Conservation (phyloP, 345 rosid species). For the Eucalyptus melliodora region DNA sequence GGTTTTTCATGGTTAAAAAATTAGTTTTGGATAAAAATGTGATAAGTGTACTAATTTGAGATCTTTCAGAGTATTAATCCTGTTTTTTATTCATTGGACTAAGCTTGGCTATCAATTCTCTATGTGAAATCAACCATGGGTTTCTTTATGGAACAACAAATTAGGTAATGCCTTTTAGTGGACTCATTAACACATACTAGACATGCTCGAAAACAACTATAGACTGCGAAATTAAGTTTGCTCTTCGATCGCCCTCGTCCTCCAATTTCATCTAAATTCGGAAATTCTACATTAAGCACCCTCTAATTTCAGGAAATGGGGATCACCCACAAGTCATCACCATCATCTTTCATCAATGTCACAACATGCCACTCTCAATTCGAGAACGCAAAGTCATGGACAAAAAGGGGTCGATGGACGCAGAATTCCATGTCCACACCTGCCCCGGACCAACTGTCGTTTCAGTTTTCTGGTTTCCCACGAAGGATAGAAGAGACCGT, state of each 20-base stretch:
- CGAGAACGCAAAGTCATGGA: not conserved
- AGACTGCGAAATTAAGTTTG: not conserved
- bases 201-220: not conserved
- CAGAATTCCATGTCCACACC: not conserved
- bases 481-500: not conserved
- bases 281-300: not conserved
- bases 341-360: not conserved
- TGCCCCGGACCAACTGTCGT: not conserved
- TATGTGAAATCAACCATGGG: not conserved
- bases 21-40: too few relatives aligned
- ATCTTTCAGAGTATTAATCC: accelerated
- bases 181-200: not conserved
- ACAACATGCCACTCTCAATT: not conserved
- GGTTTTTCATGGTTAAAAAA: too few relatives aligned
- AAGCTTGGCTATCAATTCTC: accelerated
- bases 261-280: not conserved
- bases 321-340: not conserved
- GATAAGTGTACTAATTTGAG: accelerated
- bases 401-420: not conserved
- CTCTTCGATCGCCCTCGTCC: not conserved
- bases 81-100: not conserved
- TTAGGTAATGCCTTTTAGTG: not conserved
- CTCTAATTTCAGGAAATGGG: not conserved
- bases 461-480: not conserved
- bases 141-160: not conserved